phyloP scores from a whole-genome alignment of 164 flowering plant species.

The Echeveria elegans region DNA sequence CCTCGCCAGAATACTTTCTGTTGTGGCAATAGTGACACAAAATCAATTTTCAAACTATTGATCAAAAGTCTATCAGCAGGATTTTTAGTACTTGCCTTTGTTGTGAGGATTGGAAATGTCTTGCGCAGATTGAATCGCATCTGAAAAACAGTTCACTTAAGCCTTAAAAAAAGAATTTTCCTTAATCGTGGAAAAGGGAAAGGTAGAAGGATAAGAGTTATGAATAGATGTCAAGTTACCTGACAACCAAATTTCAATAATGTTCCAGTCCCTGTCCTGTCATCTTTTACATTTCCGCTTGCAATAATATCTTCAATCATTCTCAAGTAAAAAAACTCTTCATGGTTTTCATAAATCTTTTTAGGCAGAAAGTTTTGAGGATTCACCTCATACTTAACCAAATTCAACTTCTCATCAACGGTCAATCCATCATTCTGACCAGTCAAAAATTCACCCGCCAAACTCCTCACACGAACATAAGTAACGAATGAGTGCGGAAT shows the following conservation, averaged over 20 bases:
- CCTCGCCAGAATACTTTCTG: conserved; percentile 96
- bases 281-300: conserved; percentile 58
- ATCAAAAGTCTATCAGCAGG: not conserved
- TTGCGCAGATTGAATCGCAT: conserved; percentile 86
- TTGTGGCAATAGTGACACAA: not conserved
- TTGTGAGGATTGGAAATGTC: conserved; percentile 83
- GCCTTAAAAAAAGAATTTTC: not conserved
- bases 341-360: conserved; percentile 70
- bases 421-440: conserved; percentile 20
- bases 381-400: conserved; percentile 35
- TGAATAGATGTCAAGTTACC: conserved; percentile 30
- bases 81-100: conserved; percentile 45
- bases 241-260: conserved; percentile 95
- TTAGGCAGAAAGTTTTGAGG: conserved; percentile 66
- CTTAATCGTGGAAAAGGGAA: too few relatives aligned
- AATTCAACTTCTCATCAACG: conserved; percentile 18
- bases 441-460: conserved; percentile 21
- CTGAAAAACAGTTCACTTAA: conserved; percentile 24
- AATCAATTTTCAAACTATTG: not conserved
- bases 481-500: conserved; percentile 54
- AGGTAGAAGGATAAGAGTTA: not conserved
- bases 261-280: conserved; percentile 92
- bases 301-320: conserved; percentile 73
- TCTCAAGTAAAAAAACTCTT: conserved; percentile 60
- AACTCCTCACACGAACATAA: conserved; percentile 64